Conservation (phyloP, 2,329 filamentous ascomycete genomes). For the Penicillium sp. region DNA sequence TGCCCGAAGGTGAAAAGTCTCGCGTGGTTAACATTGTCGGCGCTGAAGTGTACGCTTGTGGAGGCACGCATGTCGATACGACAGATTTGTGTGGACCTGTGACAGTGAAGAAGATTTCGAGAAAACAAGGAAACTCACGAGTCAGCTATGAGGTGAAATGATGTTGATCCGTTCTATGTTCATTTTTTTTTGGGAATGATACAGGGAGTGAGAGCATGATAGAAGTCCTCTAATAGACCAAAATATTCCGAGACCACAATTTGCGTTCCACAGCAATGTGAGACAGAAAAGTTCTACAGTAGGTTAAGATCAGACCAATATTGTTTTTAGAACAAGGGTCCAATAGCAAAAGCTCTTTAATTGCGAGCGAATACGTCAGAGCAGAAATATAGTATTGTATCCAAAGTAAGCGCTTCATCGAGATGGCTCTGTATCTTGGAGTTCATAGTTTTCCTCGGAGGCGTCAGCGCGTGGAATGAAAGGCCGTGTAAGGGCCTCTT, state of each 20-base stretch:
- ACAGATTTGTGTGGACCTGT: slow-evolving; percentile 57
- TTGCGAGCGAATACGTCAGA: neutral
- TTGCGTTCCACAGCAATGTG: neutral
- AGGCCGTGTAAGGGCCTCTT: slow-evolving; percentile 24
- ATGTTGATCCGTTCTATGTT: neutral
- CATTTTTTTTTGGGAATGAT: neutral
- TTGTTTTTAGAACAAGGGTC: neutral
- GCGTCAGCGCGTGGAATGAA: slow-evolving; percentile 13
- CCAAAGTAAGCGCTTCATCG: neutral
- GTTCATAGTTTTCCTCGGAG: slow-evolving; percentile 25
- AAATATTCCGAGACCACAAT: neutral
- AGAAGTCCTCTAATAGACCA: neutral
- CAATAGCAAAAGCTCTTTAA: neutral
- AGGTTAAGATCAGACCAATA: too few species aligned
- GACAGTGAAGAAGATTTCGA: slow-evolving; percentile 64
- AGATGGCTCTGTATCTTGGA: slow-evolving; percentile 20
- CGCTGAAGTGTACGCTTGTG: slow-evolving; percentile 69
- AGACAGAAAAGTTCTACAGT: neutral
- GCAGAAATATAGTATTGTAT: neutral
- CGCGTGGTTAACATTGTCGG: slow-evolving; percentile 68
- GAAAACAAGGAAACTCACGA: slow-evolving; percentile 62
- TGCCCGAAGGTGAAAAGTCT: slow-evolving; percentile 55
- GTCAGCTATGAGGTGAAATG: slow-evolving; percentile 47
- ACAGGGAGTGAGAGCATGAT: neutral
- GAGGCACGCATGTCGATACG: slow-evolving; percentile 67